Base-by-base conservation (phyloP, 305 asterid genomes). In the Rubia tinctorum region DNA sequence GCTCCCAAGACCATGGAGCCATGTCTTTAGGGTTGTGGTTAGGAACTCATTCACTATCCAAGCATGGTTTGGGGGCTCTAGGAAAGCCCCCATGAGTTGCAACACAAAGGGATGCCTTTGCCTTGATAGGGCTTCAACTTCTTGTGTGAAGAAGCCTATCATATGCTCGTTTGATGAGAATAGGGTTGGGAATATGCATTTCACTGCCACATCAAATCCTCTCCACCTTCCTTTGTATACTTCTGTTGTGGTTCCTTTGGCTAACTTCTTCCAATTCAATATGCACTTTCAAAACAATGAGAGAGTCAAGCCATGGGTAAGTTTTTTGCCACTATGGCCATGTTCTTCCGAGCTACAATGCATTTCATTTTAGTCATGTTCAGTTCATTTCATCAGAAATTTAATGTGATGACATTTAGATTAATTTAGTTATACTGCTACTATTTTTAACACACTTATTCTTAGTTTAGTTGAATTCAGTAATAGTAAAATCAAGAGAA, bases 71-170 rank as follows among this genome's bases (percentile, higher is more conserved):
- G 96, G 96, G 1, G 94, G 92, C 49, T 85, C 83, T 7, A 89
- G 81, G 73, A 91, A 85, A 15, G 89, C 92, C 51, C 96, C 96
- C 81, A 91, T 84, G 6, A 91, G 83, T 40, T 88, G 96, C 51
- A 91, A 72, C 77, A 91, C 94, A 40, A 81, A 85, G 5, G 91
- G 94, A 72, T 91, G 97, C 56, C 97, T 85, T 63, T 89, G 97
- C 30, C 87, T 70, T 0, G 92, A 84, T 22, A 89, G 75, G 0
- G 88, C 87, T 73, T 89, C 94, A 9, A 87, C 87, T 47, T 89
- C 97, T 83, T 89, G 96, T 1, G 84, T 87, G 71, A 91, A 91
- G 82, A 91, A 91, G 64, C 64, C 68, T 5, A 80, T 60, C 30
- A 92, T 95, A 44, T 80, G 73, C 8, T 88, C 92, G 70, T 91